Base-by-base conservation (phyloP, 345 rosid genomes). In the Gossypium longicalyx region DNA sequence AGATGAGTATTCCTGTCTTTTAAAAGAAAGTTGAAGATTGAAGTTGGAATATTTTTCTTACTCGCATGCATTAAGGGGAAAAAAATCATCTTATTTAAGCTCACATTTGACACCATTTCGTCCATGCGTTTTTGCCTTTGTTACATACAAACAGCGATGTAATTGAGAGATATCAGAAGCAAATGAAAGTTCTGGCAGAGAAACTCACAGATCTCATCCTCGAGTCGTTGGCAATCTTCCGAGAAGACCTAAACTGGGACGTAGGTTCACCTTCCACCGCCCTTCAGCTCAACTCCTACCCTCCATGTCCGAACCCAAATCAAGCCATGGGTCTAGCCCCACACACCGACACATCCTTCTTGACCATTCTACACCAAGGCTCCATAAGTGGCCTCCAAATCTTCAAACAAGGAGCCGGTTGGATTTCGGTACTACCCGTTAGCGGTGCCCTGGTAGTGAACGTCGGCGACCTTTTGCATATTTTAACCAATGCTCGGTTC, bases 281-380 rank as follows among this genome's bases (percentile, higher is more conserved):
- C 9, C 73, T 91, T 20, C 98, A 94, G 75, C 90, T 94, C 47
- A 94, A 94, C 83, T 89, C 89, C 10, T 94, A 91, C 79, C 98
- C 98, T 12, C 72, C 78, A 17, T 94, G 97, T 76, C 98, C 96
- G 1, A 79, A 92, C 51, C 98, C 97, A 0, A 76, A 79, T 54
- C 81, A 78, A 41, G 91, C 87, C 51, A 81, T 89, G 93, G 98
- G 98, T 56, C 80, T 94, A 73, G 96, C 97, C n/a, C 89, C 97
- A 1, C 98, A 93, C 81, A 94, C 94, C 9, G 98, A 94, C 83
- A 85, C 94, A 1, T 87, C 89, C 4, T 78, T 91, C 53, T 9
- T 94, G 47, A 94, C 98, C 22, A 80, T 94, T 68, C 80, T 94
- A 10, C 86, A 90, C 78, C 97, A 91, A 67, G 85, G 70, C 77